Evolutionary conservation across 306 rosid species (phyloP).

Genomic region (Leucaena leucocephala): DNA sequence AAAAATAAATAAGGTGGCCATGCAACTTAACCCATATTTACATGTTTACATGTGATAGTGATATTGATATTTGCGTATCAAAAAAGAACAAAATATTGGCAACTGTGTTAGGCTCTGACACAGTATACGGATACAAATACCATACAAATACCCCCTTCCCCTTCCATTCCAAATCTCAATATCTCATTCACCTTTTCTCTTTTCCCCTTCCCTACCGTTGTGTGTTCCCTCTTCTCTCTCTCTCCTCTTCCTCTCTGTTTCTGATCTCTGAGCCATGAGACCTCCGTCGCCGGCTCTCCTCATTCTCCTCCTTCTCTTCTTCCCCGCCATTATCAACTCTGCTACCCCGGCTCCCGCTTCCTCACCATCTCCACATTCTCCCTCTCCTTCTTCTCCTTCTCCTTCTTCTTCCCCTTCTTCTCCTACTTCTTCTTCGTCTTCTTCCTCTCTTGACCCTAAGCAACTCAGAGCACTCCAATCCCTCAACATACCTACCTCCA

Average conservation of each 20-base stretch:
- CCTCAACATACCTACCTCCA: constrained; percentile 80
- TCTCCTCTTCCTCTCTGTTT: neutral
- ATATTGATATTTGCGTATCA: too few relatives aligned
- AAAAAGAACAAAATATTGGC: too few relatives aligned
- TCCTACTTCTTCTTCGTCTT: constrained; percentile 16
- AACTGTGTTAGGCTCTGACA: too few relatives aligned
- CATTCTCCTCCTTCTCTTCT: constrained; percentile 22
- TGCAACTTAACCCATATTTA: too few relatives aligned
- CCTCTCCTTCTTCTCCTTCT: neutral
- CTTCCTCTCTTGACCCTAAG: constrained; percentile 77
- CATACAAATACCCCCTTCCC: neutral
- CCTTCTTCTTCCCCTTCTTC: constrained; percentile 29
- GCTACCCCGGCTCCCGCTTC: constrained; percentile 30
- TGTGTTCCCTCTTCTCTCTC: neutral
- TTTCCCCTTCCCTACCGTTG: neutral
- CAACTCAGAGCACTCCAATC: constrained; percentile 85
- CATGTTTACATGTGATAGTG: too few relatives aligned
- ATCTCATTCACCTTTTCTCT: neutral
- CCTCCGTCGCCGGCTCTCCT: constrained; percentile 28
- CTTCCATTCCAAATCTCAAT: neutral
- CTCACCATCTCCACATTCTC: neutral
- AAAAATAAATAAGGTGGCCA: too few relatives aligned
- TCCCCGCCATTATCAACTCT: constrained; percentile 25
- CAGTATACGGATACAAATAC: neutral
- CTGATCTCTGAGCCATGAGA: constrained; percentile 38